phyloP scores from a whole-genome alignment of 75 land plant species.

The Cunninghamia lanceolata region DNA sequence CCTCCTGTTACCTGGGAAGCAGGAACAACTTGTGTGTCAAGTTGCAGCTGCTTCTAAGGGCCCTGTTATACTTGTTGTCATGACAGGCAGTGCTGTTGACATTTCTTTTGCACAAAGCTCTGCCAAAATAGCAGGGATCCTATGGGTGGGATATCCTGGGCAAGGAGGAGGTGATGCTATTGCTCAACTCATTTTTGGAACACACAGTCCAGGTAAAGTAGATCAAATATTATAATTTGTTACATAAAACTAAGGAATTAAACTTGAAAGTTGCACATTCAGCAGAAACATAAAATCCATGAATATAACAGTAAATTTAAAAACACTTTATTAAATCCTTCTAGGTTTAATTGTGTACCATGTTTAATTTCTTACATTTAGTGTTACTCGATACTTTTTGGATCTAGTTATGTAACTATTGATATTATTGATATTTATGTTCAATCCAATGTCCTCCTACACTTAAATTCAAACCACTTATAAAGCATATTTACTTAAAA shows the following conservation, averaged over 20 bases:
- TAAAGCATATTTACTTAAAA: neutral
- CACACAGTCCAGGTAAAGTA: conserved; percentile 46
- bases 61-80: conserved; percentile 28
- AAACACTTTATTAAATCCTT: neutral
- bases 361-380: too few relatives aligned
- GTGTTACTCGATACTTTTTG: too few relatives aligned
- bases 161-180: too few relatives aligned
- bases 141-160: too few relatives aligned
- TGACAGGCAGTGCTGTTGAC: conserved; percentile 44
- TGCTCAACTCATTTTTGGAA: conserved; percentile 15
- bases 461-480: neutral
- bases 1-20: conserved; percentile 48
- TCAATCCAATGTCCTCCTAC: neutral
- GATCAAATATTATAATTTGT: neutral
- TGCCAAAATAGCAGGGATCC: too few relatives aligned
- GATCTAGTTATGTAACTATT: too few relatives aligned
- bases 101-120: conserved; percentile 35
- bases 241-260: neutral
- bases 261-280: neutral
- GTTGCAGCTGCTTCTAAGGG: conserved; percentile 26
- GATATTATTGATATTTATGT: neutral
- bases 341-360: neutral
- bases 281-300: neutral
- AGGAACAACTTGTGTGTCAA: conserved; percentile 24
- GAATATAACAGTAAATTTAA: neutral